These are phyloP conservation scores for Heliamphora pulchella DNA, from an alignment of 179 eudicot genomes.

Conservation along the genomic window DNA sequence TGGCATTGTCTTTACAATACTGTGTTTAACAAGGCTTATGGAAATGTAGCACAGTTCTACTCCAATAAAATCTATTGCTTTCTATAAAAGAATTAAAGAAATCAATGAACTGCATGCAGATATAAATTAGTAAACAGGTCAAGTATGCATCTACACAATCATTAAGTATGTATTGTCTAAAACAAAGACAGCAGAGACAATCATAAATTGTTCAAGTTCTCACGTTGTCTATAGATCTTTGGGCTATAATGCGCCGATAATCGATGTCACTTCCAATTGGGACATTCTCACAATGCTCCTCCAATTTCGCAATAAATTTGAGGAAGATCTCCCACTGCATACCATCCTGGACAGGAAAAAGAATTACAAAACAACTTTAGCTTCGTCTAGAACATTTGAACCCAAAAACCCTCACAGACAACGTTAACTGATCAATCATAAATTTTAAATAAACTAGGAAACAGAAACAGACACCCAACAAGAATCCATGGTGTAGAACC, in stretches of 20 bases:
- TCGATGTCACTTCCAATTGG: conserved; percentile 82
- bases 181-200: conserved; percentile 9
- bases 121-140: background rate
- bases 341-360: conserved; percentile 59
- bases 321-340: conserved; percentile 88
- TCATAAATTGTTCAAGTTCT: conserved; percentile 10
- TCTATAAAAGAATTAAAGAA: background rate
- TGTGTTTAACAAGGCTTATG: background rate
- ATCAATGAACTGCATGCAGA: background rate
- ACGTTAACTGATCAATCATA: background rate
- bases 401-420: background rate
- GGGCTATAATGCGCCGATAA: conserved; percentile 79
- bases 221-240: conserved; percentile 62
- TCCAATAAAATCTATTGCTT: background rate
- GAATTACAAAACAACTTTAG: background rate
- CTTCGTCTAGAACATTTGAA: background rate
- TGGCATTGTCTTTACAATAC: background rate
- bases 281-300: conserved; percentile 65
- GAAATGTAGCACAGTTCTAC: background rate
- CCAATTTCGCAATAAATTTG: conserved; percentile 52
- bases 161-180: background rate
- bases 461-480: background rate
- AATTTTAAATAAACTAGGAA: background rate
- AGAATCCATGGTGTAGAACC: background rate
- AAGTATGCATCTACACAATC: background rate